Percentiles rank a stretch among this genome's conserved stretches.
Conservation (phyloP, 176 grass and related monocot genomes). For the Aegilops speltoides region DNA sequence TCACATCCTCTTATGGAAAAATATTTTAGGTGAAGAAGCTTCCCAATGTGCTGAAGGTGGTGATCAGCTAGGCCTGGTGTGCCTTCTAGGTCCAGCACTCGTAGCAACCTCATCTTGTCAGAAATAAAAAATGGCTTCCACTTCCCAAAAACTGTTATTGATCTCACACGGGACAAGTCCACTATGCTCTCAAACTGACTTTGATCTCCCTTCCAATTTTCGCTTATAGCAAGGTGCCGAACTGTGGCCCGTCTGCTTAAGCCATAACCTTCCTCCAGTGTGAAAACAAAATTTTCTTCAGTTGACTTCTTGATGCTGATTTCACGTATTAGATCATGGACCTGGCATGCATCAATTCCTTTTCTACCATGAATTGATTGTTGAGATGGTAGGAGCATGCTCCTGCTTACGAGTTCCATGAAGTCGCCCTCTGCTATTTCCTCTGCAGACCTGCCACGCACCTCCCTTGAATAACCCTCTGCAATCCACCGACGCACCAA, state of each 20-base stretch:
- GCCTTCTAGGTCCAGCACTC: slow-evolving; percentile 37
- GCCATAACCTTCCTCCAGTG: no score
- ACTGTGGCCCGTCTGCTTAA: background rate
- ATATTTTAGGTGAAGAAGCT: slow-evolving; percentile 25
- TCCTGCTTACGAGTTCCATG: slow-evolving; percentile 4
- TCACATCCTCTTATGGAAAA: background rate
- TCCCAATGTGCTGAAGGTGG: background rate
- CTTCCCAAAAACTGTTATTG: slow-evolving; percentile 16
- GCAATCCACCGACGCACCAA: slow-evolving; percentile 31
- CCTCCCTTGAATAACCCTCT: background rate
- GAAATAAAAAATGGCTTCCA: background rate
- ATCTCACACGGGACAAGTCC: slow-evolving; percentile 12
- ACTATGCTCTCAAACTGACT: background rate
- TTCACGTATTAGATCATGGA: slow-evolving; percentile 27
- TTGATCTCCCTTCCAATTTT: background rate
- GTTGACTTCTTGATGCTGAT: background rate
- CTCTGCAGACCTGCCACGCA: background rate
- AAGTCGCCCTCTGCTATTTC: background rate
- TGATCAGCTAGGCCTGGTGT: background rate
- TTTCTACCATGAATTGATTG: background rate
- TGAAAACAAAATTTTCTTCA: no score
- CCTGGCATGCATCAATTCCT: background rate
- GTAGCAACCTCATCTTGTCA: slow-evolving; percentile 11
- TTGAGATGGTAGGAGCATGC: slow-evolving; percentile 23
- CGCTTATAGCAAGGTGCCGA: background rate